Evolutionary conservation across 306 rosid species (phyloP), one percentile per base, ranked within the genome.

Genomic region (Pachyrhizus erosus): DNA sequence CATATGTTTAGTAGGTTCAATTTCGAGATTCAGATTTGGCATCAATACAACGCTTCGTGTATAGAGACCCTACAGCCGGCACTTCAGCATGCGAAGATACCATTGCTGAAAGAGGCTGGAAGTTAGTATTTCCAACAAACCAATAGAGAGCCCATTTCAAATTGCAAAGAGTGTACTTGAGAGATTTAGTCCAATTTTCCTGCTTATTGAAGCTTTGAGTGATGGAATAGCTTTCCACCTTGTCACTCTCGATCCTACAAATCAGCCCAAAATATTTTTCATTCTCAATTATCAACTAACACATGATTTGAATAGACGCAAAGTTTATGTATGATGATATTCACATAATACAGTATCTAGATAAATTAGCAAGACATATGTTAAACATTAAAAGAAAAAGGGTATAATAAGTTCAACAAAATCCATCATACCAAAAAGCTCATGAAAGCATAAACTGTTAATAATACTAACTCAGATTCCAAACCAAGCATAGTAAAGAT

Each of bases 81-180:
- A 91, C 93, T 80, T 96, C 90, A 57, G 93, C 83, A 61, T 84
- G 96, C 8, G 98, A 86, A 39, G 98, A 81, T 42, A 86, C 91
- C 66, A 79, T 86, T 33, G 94, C 91, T 51, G 97, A 83, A 75
- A 91, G 96, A 79, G 99, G 93, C 87, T 92, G 98, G 87, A 96
- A 93, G 66, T 93, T 89, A 2, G 99, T 96, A 33, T 93, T 96
- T 60, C 97, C 98, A 75, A 96, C 94, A 87, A 96, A 93, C 99
- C 99, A 96, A 84, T 87, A 96, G 26, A 96, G 99, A 71, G 94
- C 96, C 99, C 99, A 96, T 78, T 96, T 96, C 91, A 96, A 88
- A 88, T 96, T 81, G 92, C 98, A 91, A 26, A 96, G 99, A 8
- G 99, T 96, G 84, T 93, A 96, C 80, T 96, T 93, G 67, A 96